Conservation (phyloP, 306 rosid genomes). For the Quercus gilva region DNA sequence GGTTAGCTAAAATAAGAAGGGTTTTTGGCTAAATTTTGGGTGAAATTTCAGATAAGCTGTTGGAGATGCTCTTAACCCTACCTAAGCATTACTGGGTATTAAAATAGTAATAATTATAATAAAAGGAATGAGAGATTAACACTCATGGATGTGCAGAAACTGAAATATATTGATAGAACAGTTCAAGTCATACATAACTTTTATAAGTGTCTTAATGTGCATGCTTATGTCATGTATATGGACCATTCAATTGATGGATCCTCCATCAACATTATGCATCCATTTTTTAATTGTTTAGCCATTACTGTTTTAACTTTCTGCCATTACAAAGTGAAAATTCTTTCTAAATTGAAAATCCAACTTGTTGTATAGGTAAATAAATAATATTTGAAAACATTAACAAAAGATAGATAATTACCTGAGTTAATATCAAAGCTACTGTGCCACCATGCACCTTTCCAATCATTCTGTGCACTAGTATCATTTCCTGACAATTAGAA, state of each 20-base stretch:
- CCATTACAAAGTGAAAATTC: constrained; percentile 9
- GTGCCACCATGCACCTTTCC: constrained; percentile 99
- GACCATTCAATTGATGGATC: constrained; percentile 9
- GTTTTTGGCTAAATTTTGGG: too few species aligned
- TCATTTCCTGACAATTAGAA: constrained; percentile 61
- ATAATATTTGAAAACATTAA: neutral
- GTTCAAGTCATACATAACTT: constrained; percentile 4
- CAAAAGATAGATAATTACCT: constrained; percentile 47
- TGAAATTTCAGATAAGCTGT: too few species aligned
- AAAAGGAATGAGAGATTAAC: constrained; percentile 9
- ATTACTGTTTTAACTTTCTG: constrained; percentile 12
- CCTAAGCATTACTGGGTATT: constrained; percentile 2
- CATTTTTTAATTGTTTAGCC: constrained; percentile 4
- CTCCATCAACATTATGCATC: neutral
- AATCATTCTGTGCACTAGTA: constrained; percentile 84
- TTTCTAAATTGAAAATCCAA: constrained; percentile 20
- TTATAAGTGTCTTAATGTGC: neutral
- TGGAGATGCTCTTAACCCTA: neutral
- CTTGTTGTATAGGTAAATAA: neutral
- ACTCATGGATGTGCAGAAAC: neutral
- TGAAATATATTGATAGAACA: constrained; percentile 4
- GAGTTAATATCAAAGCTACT: constrained; percentile 74
- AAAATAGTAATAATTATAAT: too few species aligned
- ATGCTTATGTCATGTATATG: constrained; percentile 14
- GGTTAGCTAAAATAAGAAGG: too few species aligned